Conservation (phyloP, 2,329 filamentous ascomycete genomes). For the Fusarium xyrophilum region DNA sequence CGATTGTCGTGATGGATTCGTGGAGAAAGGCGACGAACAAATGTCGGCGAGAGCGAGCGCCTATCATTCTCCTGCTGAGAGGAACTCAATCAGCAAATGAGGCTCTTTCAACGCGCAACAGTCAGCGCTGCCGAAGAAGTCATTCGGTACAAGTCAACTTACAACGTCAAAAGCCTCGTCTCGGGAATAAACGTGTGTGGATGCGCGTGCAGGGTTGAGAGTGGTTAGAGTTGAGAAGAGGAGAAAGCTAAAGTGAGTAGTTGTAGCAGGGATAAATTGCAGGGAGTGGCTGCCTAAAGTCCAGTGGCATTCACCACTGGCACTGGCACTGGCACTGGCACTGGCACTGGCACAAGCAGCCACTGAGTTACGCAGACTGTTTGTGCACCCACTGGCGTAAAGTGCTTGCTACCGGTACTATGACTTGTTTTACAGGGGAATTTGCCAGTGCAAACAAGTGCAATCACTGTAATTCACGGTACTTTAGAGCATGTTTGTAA, state of each 20-base stretch:
- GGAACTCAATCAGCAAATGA: accelerated
- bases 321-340: not conserved
- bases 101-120: not conserved
- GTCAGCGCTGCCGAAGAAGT: not conserved
- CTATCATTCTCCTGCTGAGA: accelerated
- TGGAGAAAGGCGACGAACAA: not conserved
- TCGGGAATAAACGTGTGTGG: not conserved
- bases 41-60: accelerated
- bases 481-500: accelerated
- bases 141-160: not conserved
- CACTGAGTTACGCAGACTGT: accelerated
- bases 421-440: not conserved
- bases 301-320: not conserved
- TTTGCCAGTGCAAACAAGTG: not conserved
- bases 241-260: not conserved
- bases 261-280: not conserved
- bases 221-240: not conserved
- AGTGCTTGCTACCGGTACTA: not conserved
- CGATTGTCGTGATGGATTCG: not conserved
- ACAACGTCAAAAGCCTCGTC: not conserved
- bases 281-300: not conserved
- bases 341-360: not conserved
- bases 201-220: not conserved
- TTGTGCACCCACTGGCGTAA: no score
- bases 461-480: not conserved